Base-by-base conservation (phyloP, 2,329 filamentous ascomycete species). In the Aspergillus eucalypticola region DNA sequence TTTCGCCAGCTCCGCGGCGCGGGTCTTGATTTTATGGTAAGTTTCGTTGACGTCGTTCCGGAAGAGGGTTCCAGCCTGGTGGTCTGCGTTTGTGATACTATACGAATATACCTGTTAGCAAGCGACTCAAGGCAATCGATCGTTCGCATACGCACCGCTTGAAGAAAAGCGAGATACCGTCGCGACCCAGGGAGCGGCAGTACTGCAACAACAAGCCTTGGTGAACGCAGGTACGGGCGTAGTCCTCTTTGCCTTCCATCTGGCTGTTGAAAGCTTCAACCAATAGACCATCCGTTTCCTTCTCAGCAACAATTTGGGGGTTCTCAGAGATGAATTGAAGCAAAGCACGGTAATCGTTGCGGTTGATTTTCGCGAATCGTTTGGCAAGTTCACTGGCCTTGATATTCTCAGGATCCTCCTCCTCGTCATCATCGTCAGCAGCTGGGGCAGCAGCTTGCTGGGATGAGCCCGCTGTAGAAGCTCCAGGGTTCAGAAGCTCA, bases 131-230 rank as follows among this genome's bases (percentile, higher is more conserved):
- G 19, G 21, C 17, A n/a, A n/a, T 6, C 39, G 11, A 44, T 29
- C 25, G 32, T 42, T 23, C 17, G 13, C 23, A 50, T 19, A 70
- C 73, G 50, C 74, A 81, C 81, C 94, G 90, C 79, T 95, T 96
- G 85, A 99, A 99, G 83, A 99, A 99, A 29, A 98, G 79, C 5
- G 87, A 85, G 8, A 97, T 92, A 21, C 94, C 94, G 69, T 98
- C 92, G 65, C 86, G 87, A 62, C 94, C 93, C 6, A 99, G 83
- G 44, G 92, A 89, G 8, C 94, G 87, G 79, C 95, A 99, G 81
- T 99, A 99, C 76, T 99, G 95, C 42, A 99, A 80, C 11, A 99
- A 83, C 15, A 98, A 83, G 3, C 90, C 94, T 75, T 98, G 93
- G 77, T 99, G 95, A 21, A 99, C 92, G 76, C 89, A 97, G 74